phyloP scores from a whole-genome alignment of 106 monocot species.

The Triglochin maritima region DNA sequence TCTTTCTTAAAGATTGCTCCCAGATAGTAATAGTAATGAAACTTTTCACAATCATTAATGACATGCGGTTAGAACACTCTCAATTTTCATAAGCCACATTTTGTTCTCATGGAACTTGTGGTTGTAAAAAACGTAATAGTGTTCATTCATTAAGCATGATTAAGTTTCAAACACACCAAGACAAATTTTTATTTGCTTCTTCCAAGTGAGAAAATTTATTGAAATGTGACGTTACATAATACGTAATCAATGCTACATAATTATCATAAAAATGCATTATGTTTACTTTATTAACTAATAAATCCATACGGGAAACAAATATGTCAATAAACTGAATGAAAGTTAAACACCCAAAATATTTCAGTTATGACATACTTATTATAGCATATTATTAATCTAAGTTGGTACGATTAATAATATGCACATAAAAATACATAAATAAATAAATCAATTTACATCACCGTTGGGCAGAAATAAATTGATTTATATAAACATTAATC shows the following conservation, averaged over 20 bases:
- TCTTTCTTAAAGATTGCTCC: no score
- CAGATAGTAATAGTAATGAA: no score
- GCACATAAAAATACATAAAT: conserved; percentile 1
- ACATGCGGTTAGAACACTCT: no score
- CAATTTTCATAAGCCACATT: no score
- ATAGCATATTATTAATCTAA: conserved; percentile 3
- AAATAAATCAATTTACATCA: conserved; percentile 3
- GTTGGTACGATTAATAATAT: conserved; percentile 2
- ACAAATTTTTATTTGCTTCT: no score
- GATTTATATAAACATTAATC: neutral
- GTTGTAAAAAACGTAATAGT: no score
- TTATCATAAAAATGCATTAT: neutral
- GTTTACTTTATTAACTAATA: neutral
- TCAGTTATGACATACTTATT: neutral
- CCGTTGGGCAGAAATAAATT: neutral
- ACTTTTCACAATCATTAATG: no score
- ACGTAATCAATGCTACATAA: neutral
- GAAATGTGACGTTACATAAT: neutral
- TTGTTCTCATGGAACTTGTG: no score
- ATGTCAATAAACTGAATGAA: conserved; percentile 1
- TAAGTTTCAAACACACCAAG: no score
- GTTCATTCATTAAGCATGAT: no score
- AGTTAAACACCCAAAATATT: neutral
- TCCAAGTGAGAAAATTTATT: no score
- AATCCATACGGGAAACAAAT: neutral